Conservation (phyloP, 345 rosid genomes). For the Citrus medica region DNA sequence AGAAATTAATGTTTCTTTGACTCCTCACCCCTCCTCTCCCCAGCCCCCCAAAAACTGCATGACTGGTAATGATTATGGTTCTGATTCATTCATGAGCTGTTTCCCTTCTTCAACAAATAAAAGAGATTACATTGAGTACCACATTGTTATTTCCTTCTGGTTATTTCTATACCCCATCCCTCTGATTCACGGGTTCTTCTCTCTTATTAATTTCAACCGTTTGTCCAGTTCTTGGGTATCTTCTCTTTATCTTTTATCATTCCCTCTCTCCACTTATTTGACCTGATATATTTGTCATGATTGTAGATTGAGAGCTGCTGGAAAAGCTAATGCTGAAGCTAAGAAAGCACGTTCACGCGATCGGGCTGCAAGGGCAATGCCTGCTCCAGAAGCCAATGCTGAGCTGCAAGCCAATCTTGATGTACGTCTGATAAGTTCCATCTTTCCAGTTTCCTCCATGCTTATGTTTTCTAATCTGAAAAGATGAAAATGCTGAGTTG, state of each 20-base stretch:
- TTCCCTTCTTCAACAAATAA: background rate
- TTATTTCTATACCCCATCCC: background rate
- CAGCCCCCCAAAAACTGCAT: no score
- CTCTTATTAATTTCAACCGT: background rate
- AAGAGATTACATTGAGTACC: background rate
- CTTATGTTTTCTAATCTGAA: background rate
- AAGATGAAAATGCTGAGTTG: background rate
- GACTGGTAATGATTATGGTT: background rate
- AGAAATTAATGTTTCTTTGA: background rate
- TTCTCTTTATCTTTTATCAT: background rate
- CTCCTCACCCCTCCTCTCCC: no score
- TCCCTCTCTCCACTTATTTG: background rate
- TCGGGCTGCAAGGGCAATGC: constrained; percentile 48
- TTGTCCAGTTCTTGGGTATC: background rate
- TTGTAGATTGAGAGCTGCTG: constrained; percentile 59
- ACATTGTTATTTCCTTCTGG: background rate
- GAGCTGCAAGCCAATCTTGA: constrained; percentile 73
- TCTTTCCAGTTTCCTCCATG: background rate
- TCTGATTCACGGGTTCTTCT: background rate
- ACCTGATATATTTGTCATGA: constrained; percentile 3
- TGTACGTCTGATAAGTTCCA: constrained; percentile 45
- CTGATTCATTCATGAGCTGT: background rate
- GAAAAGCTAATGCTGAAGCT: constrained; percentile 49
- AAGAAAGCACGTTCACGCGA: constrained; percentile 63
- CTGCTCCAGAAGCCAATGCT: constrained; percentile 78